Conservation (phyloP, 441 rosid genomes). For the Macaranga tanarius region DNA sequence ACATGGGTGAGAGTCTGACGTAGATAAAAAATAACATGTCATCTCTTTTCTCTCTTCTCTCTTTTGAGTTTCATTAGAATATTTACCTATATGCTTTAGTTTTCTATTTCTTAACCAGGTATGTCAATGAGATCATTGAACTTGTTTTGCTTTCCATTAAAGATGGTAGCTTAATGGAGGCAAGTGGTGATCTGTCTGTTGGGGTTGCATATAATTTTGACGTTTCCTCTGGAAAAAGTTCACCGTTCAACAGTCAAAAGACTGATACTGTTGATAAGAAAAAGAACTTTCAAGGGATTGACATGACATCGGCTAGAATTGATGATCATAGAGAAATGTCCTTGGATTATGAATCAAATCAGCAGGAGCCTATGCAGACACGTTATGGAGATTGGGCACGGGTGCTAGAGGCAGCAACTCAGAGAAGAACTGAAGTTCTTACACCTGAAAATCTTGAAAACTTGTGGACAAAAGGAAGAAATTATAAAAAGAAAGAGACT, state of each 20-base stretch:
- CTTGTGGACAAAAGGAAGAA: slow-evolving; percentile 98
- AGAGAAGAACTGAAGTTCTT: slow-evolving; percentile 94
- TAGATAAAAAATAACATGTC: no score
- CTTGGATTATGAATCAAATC: slow-evolving; percentile 27
- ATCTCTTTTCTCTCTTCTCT: not conserved
- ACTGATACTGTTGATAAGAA: not conserved
- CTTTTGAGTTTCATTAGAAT: not conserved
- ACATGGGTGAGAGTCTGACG: not conserved
- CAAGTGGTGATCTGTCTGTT: slow-evolving; percentile 42
- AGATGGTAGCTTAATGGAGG: slow-evolving; percentile 44
- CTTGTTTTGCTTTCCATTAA: slow-evolving; percentile 53
- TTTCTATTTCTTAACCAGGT: slow-evolving; percentile 45
- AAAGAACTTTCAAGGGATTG: slow-evolving; percentile 34
- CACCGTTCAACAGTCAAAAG: slow-evolving; percentile 32
- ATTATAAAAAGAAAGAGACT: slow-evolving; percentile 77
- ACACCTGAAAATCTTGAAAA: slow-evolving; percentile 97
- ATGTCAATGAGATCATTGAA: slow-evolving; percentile 86
- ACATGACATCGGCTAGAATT: slow-evolving; percentile 33
- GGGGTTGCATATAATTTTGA: slow-evolving; percentile 36
- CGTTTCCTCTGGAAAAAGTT: slow-evolving; percentile 29
- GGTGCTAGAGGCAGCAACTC: slow-evolving; percentile 75
- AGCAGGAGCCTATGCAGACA: slow-evolving; percentile 44
- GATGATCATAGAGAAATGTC: slow-evolving; percentile 33
- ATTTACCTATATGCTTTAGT: not conserved
- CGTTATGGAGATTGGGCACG: slow-evolving; percentile 79